Percentiles rank a stretch among this genome's conserved stretches.
Conservation (phyloP, 345 rosid genomes). For the Boechera stricta region DNA sequence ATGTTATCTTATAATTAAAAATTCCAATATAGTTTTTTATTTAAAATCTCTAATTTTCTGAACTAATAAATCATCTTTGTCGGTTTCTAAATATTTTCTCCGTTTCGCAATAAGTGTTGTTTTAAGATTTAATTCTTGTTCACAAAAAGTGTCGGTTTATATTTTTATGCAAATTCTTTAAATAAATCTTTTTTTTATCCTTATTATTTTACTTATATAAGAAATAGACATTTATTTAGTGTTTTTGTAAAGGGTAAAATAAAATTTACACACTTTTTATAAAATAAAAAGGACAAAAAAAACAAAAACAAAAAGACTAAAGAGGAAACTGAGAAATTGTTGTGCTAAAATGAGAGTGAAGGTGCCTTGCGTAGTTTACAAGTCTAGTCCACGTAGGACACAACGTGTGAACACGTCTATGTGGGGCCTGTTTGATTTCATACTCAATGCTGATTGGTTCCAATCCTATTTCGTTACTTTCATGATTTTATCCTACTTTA, state of each 20-base stretch:
- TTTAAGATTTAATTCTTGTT: no score
- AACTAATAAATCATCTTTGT: conserved; percentile 26
- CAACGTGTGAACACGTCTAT: conserved; percentile 57
- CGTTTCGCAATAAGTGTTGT: no score
- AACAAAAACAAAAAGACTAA: conserved; percentile 3
- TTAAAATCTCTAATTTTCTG: not conserved
- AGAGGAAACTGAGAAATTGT: conserved; percentile 1
- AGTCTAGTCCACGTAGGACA: conserved; percentile 63
- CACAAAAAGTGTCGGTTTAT: no score
- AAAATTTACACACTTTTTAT: no score
- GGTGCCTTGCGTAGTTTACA: conserved; percentile 43
- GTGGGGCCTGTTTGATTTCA: conserved; percentile 31
- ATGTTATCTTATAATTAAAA: conserved; percentile 33
- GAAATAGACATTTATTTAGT: no score
- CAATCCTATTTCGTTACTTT: not conserved
- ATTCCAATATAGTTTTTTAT: not conserved
- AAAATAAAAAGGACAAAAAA: no score
- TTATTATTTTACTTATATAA: no score
- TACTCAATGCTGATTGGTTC: conserved; percentile 31
- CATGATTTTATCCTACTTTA: not conserved
- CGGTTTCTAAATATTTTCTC: conserved; percentile 23
- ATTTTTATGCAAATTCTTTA: no score
- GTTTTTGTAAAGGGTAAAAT: no score
- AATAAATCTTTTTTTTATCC: no score
- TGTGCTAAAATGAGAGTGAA: conserved; percentile 23